Evolutionary conservation across 129 eudicot species (phyloP), one percentile per base, ranked within the genome.

Genomic region (Flaveria bidentis): DNA sequence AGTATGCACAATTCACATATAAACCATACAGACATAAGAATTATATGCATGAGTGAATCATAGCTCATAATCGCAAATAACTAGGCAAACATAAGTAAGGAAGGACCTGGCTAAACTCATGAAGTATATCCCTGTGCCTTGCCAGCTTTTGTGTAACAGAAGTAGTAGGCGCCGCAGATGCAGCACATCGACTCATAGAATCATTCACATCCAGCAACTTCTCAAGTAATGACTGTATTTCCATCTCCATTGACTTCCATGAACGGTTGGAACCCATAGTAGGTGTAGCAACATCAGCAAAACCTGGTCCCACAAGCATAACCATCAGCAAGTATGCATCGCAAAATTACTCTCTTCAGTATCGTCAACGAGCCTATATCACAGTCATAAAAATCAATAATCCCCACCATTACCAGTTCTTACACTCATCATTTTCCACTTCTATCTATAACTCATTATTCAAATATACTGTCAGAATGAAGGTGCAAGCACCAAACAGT

Each of bases 221-320:
- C 88, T 95, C 99, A 57, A 95, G 94, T 77, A 86, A 87, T 12
- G 97, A 91, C 81, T 95, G 89, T 76, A 95, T 95, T 86, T 95
- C 99, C 96, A 94, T 89, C 89, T 94, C 97, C 90, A 87, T 94
- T 26, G 98, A 93, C 83, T 93, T 88, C 98, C 99, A 94, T 78
- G 99, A 94, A 69, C 97, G 86, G 75, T 91, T 89, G 46, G 97
- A 84, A 18, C 93, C 87, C 28, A 84, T 67, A 23, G 91, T 90
- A 62, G 98, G 98, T 67, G 97, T 88, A 49, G 86, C 84, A 77
- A 80, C 78, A 76, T 94, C 97, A 45, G 80, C 87, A 84, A 84
- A 86, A 73, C 97, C 96, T 85, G 71, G 60, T 62, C 33, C 72
- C 82, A 77, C 16, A 76, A 71, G 57, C 70, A 52, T 10, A 47